Evolutionary conservation across 208 protist genomes (phyloP).

Genomic region (Angomonas desouzai): DNA sequence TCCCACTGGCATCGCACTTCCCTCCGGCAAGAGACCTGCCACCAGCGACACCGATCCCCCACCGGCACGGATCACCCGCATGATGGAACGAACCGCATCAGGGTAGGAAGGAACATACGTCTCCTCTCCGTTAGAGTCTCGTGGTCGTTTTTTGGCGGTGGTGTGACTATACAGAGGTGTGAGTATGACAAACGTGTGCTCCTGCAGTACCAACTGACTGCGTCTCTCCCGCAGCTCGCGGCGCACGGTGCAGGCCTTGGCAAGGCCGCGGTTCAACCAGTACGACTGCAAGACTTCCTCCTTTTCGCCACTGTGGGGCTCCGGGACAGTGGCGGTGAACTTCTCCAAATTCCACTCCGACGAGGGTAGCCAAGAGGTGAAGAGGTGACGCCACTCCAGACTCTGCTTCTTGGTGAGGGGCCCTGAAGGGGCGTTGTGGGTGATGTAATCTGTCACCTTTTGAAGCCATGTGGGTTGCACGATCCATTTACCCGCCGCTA

Average conservation of each 20-base stretch:
- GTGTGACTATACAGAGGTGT: not conserved
- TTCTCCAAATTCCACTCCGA: not conserved
- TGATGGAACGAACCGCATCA: not conserved
- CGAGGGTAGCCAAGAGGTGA: not conserved
- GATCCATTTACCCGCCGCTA: constrained; percentile 7
- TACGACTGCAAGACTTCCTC: not conserved
- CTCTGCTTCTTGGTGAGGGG: not conserved
- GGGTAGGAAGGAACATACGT: no score
- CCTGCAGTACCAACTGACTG: not conserved
- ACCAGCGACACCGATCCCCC: not conserved
- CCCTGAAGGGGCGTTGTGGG: not conserved
- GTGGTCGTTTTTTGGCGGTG: no score
- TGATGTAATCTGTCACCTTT: not conserved
- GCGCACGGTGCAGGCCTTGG: not conserved
- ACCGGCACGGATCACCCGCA: not conserved
- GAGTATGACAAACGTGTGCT: not conserved
- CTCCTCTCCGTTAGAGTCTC: no score
- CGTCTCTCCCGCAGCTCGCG: not conserved
- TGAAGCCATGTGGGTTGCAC: constrained; percentile 1
- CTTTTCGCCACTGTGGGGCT: not conserved
- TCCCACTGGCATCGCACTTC: no score
- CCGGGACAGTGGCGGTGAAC: not conserved
- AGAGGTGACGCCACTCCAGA: not conserved
- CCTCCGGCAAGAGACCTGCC: not conserved
- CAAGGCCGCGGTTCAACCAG: not conserved